A percentile compares a stretch with the other conserved stretches of the same genome.
Conservation (phyloP, 257 asterid genomes). For the Craterostigma plantagineum region DNA sequence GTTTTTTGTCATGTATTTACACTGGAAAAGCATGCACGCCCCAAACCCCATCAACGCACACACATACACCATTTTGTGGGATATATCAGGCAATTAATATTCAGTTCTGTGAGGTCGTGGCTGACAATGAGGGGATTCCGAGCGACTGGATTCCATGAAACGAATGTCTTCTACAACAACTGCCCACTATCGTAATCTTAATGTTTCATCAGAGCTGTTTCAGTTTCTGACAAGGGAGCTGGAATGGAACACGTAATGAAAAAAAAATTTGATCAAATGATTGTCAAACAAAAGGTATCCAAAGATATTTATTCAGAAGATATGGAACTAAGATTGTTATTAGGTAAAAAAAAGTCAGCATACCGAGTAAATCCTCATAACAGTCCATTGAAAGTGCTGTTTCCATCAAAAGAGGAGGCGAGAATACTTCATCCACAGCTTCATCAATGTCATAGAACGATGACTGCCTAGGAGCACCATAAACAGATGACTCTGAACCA, state of each 20-base stretch:
- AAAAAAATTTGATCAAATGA: slow-evolving; percentile 12
- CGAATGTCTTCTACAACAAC: no score
- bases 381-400: no score
- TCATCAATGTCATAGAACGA: slow-evolving; percentile 67
- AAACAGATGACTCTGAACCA: slow-evolving; percentile 62
- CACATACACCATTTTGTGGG: no score
- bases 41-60: no score
- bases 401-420: slow-evolving; percentile 90
- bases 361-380: slow-evolving; percentile 95
- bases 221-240: slow-evolving; percentile 97
- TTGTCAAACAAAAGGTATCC: slow-evolving; percentile 1
- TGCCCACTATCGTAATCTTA: no score
- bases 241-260: no score
- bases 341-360: slow-evolving; percentile 8
- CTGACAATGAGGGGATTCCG: no score
- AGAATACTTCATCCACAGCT: slow-evolving; percentile 76
- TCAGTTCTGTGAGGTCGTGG: no score
- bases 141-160: no score
- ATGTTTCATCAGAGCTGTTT: slow-evolving; percentile 87
- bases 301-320: neutral
- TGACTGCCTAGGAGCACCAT: slow-evolving; percentile 43
- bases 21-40: no score
- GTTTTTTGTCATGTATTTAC: no score
- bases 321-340: neutral
- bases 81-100: no score